Evolutionary conservation across 73 alveolate genomes (phyloP), one percentile per base, ranked within the genome.

Genomic region (Paramecium tetraurelia): DNA sequence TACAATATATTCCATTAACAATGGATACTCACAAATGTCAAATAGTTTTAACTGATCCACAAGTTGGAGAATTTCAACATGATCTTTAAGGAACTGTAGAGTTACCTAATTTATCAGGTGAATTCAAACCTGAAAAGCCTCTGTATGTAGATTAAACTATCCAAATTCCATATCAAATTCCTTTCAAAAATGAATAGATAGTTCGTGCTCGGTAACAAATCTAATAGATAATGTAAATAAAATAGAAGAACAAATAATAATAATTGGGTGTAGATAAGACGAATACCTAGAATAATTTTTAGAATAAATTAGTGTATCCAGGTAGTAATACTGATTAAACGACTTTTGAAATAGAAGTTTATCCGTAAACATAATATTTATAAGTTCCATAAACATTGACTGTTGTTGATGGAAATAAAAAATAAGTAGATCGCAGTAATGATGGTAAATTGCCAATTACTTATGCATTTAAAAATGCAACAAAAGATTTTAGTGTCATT

Each of bases 11-110:
- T 16, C 99, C 99, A 12, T 95, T 98, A 63, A 99, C 96, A 76
- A 93, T 98, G 87, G 99, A 98, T 24, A 95, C 97, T 7, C 98
- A 98, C 84, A 97, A 96, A 89, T 97, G 99, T 89, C 94, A 92
- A 86, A 98, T 97, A 2, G 97, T 98, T 35, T 97, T 98, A 63
- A 84, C 96, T 22, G 98, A 98, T 92, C 98, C 97, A 76, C 92
- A 89, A 59, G 99, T 97, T 1, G 99, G 94, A 29, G 94, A 89
- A 71, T 89, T 89, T 41, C 50, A 89, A 35, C 94, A 89, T 71
- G 94, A 89, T 70, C 35, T 89, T 29, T 20, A 29, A 22, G 94
- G 94, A 5, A 70, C 83, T 7, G 94, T 89, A 11, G 94, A 89
- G 18, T 44, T 89, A 40, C 94, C 94, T 22, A 44, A 77, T 41